A percentile compares a stretch with the other conserved stretches of the same genome.
These are phyloP conservation scores for Chlamydomonas schloesseri DNA, from an alignment of 139 green algal genomes.

Conservation along the genomic window DNA sequence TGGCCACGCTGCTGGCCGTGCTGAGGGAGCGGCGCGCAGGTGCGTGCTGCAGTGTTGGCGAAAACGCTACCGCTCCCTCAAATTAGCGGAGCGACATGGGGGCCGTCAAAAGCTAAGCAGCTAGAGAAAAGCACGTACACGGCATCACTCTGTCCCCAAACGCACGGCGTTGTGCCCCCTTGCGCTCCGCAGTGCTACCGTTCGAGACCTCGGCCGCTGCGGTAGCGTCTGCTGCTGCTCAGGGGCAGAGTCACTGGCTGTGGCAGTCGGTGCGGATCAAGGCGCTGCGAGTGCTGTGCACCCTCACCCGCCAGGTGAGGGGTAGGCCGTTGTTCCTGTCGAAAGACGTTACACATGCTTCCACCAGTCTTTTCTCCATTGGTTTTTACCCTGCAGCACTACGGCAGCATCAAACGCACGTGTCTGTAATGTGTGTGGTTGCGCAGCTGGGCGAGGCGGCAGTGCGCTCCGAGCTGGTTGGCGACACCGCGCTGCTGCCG, in stretches of 20 bases:
- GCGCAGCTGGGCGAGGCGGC: conserved; percentile 20
- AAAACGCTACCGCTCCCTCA: no score
- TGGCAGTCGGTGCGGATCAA: conserved; percentile 8
- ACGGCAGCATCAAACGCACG: not conserved
- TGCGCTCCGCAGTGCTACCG: not conserved
- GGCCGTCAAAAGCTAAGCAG: no score
- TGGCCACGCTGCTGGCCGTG: conserved; percentile 40
- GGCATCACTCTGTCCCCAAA: no score
- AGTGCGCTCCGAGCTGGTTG: conserved; percentile 24
- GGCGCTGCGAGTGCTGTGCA: conserved; percentile 33
- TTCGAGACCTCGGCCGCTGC: not conserved
- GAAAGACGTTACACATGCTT: no score
- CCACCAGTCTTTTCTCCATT: no score
- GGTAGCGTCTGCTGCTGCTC: not conserved
- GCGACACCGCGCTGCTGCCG: conserved; percentile 17
- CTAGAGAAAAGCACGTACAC: no score
- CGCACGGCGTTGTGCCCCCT: no score
- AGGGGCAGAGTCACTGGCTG: not conserved
- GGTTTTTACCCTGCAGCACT: not conserved
- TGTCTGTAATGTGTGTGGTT: no score
- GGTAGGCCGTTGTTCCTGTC: no score
- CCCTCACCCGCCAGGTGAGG: conserved; percentile 7
- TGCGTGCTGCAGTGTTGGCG: no score
- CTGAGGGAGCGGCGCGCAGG: conserved; percentile 19
- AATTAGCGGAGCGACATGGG: no score